Evolutionary conservation across 805 yeast species (phyloP), one percentile per base, ranked within the genome.

Genomic region (Cyberlindnera amylophila): DNA sequence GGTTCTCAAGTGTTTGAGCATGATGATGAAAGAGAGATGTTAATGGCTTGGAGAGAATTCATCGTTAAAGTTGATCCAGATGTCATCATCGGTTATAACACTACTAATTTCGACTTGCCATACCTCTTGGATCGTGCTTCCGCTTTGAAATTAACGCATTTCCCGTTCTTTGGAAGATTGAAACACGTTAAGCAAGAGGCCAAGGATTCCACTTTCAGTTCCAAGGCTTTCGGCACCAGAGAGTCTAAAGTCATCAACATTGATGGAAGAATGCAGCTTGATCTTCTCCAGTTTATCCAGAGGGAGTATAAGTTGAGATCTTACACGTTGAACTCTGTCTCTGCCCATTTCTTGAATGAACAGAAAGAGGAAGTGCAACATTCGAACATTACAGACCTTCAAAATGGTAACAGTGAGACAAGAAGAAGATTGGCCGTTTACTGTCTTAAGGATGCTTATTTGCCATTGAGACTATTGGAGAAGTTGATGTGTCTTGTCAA

Each of bases 291-390:
- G 55, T 90, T 89, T 59, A 78, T 88, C 49, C 96, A 90, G 62
- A 79, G 99, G 61, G 99, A 93, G 61, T 89, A 88, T 65, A 95
- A 93, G 62, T 71, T 93, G 54, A 78, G 99, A 63, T 86, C 96
- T 3, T 93, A 93, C 65, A 90, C 99, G 0, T 71, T 93, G 63
- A 93, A 93, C 64, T 86, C 97, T 0, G 99, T 93, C 0, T 86
- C 96, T 4, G 95, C 98, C 0, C 88, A 88, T 56, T 93, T 95
- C 58, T 62, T 93, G 53, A 87, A 86, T 21, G 99, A 95, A 58
- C 99, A 93, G 56, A 93, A 93, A 57, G 99, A 93, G 66, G 99
- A 93, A 59, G 99, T 93, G 10, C 98, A 90, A 48, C 96, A 91
- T 61, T 87, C 98, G 4, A 91, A 91, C 51, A 93, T 93, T 63